These are phyloP conservation scores for Colletotrichum limetticola DNA, from an alignment of 2,329 filamentous ascomycete genomes.

Conservation along the genomic window DNA sequence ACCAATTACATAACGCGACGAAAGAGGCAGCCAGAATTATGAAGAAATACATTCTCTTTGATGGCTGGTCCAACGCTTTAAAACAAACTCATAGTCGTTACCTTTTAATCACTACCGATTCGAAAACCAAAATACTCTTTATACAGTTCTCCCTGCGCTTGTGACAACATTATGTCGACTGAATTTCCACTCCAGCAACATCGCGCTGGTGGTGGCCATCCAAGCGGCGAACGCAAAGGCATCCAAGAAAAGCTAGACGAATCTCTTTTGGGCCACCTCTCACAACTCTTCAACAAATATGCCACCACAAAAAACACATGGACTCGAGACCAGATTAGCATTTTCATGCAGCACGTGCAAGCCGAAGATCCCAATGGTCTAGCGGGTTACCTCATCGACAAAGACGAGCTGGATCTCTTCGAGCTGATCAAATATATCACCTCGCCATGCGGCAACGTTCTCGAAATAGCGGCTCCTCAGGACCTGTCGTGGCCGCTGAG, in stretches of 20 bases:
- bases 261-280: slow-evolving; percentile 53
- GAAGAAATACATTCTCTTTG: too few relatives aligned
- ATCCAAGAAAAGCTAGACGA: slow-evolving; percentile 38
- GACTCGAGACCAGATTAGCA: slow-evolving; percentile 54
- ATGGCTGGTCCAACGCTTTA: too few relatives aligned
- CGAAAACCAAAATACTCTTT: too few relatives aligned
- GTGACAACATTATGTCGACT: neutral
- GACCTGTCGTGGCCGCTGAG: slow-evolving; percentile 82
- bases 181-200: slow-evolving; percentile 2
- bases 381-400: slow-evolving; percentile 29
- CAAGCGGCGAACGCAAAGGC: slow-evolving; percentile 4
- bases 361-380: slow-evolving; percentile 47
- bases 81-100: too few relatives aligned
- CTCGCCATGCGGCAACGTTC: slow-evolving; percentile 55
- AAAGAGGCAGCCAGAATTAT: too few relatives aligned
- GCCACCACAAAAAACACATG: slow-evolving; percentile 54
- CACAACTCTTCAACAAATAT: slow-evolving; percentile 57
- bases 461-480: slow-evolving; percentile 67
- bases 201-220: slow-evolving; percentile 13
- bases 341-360: slow-evolving; percentile 60
- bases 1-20: too few relatives aligned
- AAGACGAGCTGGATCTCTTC: slow-evolving; percentile 54
- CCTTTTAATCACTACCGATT: too few relatives aligned
- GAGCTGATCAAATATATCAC: slow-evolving; percentile 66
- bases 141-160: too few relatives aligned